Evolutionary conservation across 768 basidiomycete genomes (phyloP).

Genomic region (Pilatotrama ljubarskyi): DNA sequence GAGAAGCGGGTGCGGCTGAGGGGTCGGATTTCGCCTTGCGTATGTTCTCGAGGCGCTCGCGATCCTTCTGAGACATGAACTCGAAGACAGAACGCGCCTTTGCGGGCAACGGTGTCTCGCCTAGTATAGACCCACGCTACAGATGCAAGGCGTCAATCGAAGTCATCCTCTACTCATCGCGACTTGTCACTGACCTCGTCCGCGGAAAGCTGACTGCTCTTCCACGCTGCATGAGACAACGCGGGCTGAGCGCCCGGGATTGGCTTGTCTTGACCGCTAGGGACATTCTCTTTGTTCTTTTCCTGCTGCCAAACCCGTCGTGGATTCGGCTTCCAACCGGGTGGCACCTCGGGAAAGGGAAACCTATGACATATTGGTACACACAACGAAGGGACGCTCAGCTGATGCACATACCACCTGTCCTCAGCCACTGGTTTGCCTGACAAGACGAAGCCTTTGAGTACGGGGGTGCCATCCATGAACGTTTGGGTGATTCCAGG

Average conservation of each 20-base stretch:
- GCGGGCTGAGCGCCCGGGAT: constrained; percentile 32
- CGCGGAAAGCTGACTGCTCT: constrained; percentile 56
- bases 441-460: constrained; percentile 75
- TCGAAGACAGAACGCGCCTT: constrained; percentile 88
- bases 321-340: constrained; percentile 86
- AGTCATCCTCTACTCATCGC: neutral
- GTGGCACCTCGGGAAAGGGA: constrained; percentile 77
- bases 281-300: constrained; percentile 36
- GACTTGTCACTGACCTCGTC: constrained; percentile 58
- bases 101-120: constrained; percentile 73
- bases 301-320: constrained; percentile 66
- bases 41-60: constrained; percentile 76
- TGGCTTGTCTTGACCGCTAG: constrained; percentile 41
- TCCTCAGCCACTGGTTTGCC: constrained; percentile 69
- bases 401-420: constrained; percentile 47
- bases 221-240: constrained; percentile 52
- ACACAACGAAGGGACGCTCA: constrained; percentile 10
- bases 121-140: constrained; percentile 81
- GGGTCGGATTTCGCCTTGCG: constrained; percentile 31
- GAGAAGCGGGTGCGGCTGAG: constrained; percentile 21
- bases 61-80: constrained; percentile 89
- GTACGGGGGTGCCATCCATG: constrained; percentile 70
- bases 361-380: constrained; percentile 56
- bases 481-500: constrained; percentile 46
- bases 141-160: neutral